A percentile compares a stretch with the other conserved stretches of the same genome.
Evolutionary conservation across 441 rosid genomes (phyloP).

Genomic region (Populus hybrid): DNA sequence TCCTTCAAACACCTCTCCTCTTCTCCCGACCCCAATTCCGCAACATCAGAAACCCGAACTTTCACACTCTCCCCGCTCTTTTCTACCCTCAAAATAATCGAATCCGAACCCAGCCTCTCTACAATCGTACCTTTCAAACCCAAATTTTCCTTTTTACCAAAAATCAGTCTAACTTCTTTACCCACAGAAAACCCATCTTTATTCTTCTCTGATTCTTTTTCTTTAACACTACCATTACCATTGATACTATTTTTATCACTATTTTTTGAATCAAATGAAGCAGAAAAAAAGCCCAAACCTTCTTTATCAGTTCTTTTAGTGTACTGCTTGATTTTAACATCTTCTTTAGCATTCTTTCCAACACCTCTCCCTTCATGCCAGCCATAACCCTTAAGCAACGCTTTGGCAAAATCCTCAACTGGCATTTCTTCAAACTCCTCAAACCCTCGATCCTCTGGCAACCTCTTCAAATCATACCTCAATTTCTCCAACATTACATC

Average conservation of each 20-base stretch:
- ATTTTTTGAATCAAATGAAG: not conserved
- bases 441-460: conserved; percentile 65
- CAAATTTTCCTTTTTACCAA: conserved; percentile 34
- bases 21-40: conserved; percentile 64
- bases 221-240: not conserved
- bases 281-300: conserved; percentile 55
- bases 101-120: conserved; percentile 24
- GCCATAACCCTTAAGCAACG: conserved; percentile 76
- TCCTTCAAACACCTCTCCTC: conserved; percentile 63
- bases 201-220: conserved; percentile 14
- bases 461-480: conserved; percentile 42
- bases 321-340: conserved; percentile 51
- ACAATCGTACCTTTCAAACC: conserved; percentile 58
- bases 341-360: conserved; percentile 64
- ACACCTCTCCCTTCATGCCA: conserved; percentile 81
- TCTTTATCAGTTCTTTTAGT: conserved; percentile 40
- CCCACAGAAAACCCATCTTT: conserved; percentile 35
- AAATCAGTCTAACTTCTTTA: conserved; percentile 58
- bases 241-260: not conserved
- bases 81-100: conserved; percentile 45
- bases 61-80: conserved; percentile 38
- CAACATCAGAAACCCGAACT: conserved; percentile 43
- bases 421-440: conserved; percentile 66
- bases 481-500: conserved; percentile 40
- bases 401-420: conserved; percentile 71